A percentile compares a stretch with the other conserved stretches of the same genome.
These are phyloP conservation scores for Phytophthora capsici DNA, from an alignment of 352 stramenopile genomes.

Conservation along the genomic window DNA sequence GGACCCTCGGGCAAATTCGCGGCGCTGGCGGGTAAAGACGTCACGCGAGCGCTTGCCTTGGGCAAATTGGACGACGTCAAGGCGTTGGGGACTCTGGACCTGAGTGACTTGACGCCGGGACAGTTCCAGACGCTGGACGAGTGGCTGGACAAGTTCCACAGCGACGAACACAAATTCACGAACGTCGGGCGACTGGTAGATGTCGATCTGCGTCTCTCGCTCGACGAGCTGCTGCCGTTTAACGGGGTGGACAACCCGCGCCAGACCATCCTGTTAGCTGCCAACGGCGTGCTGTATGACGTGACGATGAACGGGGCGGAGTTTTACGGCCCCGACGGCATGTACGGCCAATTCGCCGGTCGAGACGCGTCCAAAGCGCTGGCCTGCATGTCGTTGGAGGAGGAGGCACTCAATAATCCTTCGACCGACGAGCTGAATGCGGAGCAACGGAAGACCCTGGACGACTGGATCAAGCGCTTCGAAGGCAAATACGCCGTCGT, in stretches of 20 bases:
- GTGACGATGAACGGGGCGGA: constrained; percentile 87
- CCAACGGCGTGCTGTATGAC: constrained; percentile 93
- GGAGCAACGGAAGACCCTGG: constrained; percentile 88
- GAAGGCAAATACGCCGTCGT: constrained; percentile 93
- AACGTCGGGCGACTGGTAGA: constrained; percentile 90
- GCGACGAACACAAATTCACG: constrained; percentile 87
- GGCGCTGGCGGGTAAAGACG: constrained; percentile 91
- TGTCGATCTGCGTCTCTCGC: constrained; percentile 41
- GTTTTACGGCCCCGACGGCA: constrained; percentile 92
- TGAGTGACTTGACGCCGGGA: constrained; percentile 47
- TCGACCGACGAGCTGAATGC: constrained; percentile 81
- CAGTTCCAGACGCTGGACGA: constrained; percentile 52
- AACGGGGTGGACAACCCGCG: constrained; percentile 72
- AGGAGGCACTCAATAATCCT: constrained; percentile 86
- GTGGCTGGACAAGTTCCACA: constrained; percentile 88
- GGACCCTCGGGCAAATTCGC: constrained; percentile 87
- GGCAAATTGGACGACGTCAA: constrained; percentile 82
- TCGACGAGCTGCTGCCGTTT: constrained; percentile 72
- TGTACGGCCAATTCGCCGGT: constrained; percentile 95
- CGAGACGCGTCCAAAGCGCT: constrained; percentile 93
- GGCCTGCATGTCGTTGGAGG: constrained; percentile 95
- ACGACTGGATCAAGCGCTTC: constrained; percentile 95
- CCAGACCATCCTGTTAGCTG: constrained; percentile 89
- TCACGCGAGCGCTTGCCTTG: constrained; percentile 89
- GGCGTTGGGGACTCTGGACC: constrained; percentile 54